A percentile compares a stretch with the other conserved stretches of the same genome.
phyloP scores from a whole-genome alignment of 2,329 filamentous ascomycete genomes.

The Aspergillus pseudoglaucus region DNA sequence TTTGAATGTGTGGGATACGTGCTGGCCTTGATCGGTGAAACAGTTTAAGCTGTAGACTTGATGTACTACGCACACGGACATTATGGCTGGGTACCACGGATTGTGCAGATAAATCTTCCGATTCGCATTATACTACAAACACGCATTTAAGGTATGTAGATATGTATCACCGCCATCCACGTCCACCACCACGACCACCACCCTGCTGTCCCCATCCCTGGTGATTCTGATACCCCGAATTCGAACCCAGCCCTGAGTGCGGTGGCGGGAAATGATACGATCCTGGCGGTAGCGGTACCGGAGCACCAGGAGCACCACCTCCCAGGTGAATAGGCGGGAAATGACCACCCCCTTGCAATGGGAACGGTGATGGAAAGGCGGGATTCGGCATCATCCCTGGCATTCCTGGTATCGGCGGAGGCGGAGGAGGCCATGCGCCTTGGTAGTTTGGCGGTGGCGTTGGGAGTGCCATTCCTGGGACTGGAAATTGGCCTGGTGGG shows the following conservation, averaged over 20 bases:
- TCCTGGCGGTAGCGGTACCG: constrained; percentile 22
- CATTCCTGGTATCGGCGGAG: constrained; percentile 21
- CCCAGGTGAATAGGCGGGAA: constrained; percentile 16
- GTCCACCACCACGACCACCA: constrained; percentile 5
- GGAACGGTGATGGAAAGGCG: constrained; percentile 22
- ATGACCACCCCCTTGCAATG: constrained; percentile 14
- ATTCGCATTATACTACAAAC: no score
- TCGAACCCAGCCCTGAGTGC: constrained; percentile 16
- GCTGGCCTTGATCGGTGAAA: no score
- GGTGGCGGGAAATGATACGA: constrained; percentile 29
- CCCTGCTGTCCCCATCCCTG: constrained; percentile 11
- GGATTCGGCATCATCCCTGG: constrained; percentile 1
- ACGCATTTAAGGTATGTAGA: not conserved
- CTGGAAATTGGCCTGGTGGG: constrained; percentile 6
- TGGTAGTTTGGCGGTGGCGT: constrained; percentile 29
- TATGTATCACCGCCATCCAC: constrained; percentile 11
- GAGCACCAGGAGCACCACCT: not conserved
- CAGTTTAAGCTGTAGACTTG: no score
- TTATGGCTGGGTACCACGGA: no score
- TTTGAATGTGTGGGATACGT: no score
- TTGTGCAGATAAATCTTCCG: no score
- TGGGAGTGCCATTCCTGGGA: constrained; percentile 19
- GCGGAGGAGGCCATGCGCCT: constrained; percentile 32
- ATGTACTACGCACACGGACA: no score
- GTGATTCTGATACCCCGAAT: constrained; percentile 6